These are phyloP conservation scores for Cynara cardunculus DNA, from an alignment of 129 eudicot genomes.

Conservation along the genomic window DNA sequence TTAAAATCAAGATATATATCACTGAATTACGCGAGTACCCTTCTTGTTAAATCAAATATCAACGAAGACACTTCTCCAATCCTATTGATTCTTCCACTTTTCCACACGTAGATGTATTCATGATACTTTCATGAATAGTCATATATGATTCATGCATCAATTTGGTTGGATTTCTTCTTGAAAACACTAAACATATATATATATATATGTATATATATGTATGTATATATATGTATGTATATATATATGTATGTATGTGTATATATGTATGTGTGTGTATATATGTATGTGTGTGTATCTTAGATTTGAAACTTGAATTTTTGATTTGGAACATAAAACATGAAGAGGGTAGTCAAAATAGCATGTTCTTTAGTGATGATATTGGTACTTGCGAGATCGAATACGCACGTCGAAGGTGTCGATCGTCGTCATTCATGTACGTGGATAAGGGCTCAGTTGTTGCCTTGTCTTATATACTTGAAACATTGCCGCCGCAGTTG, in stretches of 20 bases:
- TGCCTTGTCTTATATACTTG: conserved; percentile 14
- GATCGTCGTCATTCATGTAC: not conserved
- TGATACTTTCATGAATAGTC: conserved; percentile 7
- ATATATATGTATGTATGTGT: not conserved
- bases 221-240: not conserved
- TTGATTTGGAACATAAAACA: not conserved
- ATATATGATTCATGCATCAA: not conserved
- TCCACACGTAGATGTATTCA: conserved; percentile 17
- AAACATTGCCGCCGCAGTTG: not conserved
- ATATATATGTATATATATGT: not conserved
- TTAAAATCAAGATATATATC: no score
- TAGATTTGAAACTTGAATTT: not conserved
- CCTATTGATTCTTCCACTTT: not conserved
- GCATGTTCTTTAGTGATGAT: not conserved
- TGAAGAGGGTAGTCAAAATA: conserved; percentile 5
- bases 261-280: no score
- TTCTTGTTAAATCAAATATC: no score
- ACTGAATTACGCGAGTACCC: no score
- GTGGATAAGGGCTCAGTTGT: not conserved
- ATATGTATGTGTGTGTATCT: no score
- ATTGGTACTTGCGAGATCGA: not conserved
- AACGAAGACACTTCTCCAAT: no score
- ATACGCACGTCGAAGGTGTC: not conserved
- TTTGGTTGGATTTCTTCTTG: conserved; percentile 11
- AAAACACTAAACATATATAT: not conserved